Conservation (phyloP, 257 asterid species). For the Sherardia arvensis region DNA sequence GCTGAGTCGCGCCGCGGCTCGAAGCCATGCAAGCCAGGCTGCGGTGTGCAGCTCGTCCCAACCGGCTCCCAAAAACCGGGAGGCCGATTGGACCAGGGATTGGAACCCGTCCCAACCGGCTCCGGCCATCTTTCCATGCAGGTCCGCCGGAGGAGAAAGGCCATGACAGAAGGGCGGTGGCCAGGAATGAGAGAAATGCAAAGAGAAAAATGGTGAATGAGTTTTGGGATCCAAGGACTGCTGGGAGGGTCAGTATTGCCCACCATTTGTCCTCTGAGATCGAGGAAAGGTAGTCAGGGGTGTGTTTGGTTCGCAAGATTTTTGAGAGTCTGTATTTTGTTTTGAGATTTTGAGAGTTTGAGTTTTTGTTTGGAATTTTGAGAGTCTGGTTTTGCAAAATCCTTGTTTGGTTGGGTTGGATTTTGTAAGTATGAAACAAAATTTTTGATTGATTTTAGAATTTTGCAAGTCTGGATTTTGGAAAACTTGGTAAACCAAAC, state of each 20-base stretch:
- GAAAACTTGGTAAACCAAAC: no score
- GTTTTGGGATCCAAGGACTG: constrained; percentile 31
- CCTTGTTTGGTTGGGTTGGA: no score
- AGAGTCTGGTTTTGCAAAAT: no score
- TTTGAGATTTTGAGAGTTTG: no score
- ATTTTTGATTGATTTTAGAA: no score
- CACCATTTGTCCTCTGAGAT: constrained; percentile 26
- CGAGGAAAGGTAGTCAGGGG: constrained; percentile 5
- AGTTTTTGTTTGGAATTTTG: no score
- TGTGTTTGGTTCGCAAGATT: no score
- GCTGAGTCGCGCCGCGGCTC: constrained; percentile 17
- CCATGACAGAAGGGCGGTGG: constrained; percentile 32
- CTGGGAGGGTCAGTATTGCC: constrained; percentile 34
- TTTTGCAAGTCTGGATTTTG: no score
- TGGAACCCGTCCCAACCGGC: constrained; percentile 23
- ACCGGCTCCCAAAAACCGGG: constrained; percentile 51
- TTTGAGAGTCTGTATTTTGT: no score
- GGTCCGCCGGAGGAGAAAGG: constrained; percentile 35
- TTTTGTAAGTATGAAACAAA: no score
- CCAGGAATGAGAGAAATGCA: constrained; percentile 1
- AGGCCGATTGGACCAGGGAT: constrained; percentile 53
- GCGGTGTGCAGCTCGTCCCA: constrained; percentile 57
- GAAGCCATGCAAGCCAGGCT: constrained; percentile 42
- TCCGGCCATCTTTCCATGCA: constrained; percentile 42
- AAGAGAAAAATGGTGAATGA: constrained; percentile 11